These are phyloP conservation scores for Tricholoma matsutake DNA, from an alignment of 768 basidiomycete species.

Conservation along the genomic window DNA sequence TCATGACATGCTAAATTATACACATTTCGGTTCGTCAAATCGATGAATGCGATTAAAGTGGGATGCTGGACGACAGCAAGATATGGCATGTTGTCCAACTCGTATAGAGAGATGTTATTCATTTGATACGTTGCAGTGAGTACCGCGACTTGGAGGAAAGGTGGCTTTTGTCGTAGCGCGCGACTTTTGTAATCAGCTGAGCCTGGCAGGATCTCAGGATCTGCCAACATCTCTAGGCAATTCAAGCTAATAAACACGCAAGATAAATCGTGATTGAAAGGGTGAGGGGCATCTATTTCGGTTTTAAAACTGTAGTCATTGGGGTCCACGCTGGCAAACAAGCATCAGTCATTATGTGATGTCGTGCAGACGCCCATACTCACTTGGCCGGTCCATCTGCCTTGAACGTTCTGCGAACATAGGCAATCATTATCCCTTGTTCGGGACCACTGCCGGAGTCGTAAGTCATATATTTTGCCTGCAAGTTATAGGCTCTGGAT, in stretches of 20 bases:
- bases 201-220: slow-evolving; percentile 37
- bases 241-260: slow-evolving; percentile 40
- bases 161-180: slow-evolving; percentile 32
- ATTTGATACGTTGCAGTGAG: slow-evolving; percentile 37
- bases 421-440: slow-evolving; percentile 57
- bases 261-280: slow-evolving; percentile 44
- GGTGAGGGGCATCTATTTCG: slow-evolving; percentile 40
- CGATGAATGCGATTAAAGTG: slow-evolving; percentile 40
- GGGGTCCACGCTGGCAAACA: slow-evolving; percentile 31
- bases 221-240: slow-evolving; percentile 40
- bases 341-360: slow-evolving; percentile 11
- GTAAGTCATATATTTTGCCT: slow-evolving; percentile 58
- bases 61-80: slow-evolving; percentile 41
- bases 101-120: slow-evolving; percentile 38
- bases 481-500: slow-evolving; percentile 52
- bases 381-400: slow-evolving; percentile 16
- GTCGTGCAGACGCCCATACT: background rate
- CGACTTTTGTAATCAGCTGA: slow-evolving; percentile 33
- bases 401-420: slow-evolving; percentile 37
- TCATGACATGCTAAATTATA: slow-evolving; percentile 40
- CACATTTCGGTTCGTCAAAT: slow-evolving; percentile 32
- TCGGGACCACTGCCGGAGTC: slow-evolving; percentile 20
- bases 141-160: slow-evolving; percentile 39
- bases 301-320: slow-evolving; percentile 33
- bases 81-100: slow-evolving; percentile 39